Evolutionary conservation across 164 flowering plant genomes (phyloP).

Genomic region (Umbilicus rupestris): DNA sequence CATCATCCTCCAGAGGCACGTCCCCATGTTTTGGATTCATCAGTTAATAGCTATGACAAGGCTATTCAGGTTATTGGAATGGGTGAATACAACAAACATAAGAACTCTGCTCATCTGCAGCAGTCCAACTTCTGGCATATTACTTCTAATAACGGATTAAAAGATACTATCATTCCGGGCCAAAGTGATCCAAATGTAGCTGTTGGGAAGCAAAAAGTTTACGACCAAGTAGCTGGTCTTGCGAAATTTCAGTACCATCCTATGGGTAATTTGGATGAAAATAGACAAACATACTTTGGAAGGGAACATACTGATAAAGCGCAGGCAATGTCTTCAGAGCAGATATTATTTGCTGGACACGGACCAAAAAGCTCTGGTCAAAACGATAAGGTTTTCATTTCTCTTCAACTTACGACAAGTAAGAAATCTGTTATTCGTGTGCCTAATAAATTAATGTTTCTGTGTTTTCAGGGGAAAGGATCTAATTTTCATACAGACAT

Average conservation of each 20-base stretch:
- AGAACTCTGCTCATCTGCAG: constrained; percentile 24
- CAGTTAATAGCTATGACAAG: constrained; percentile 20
- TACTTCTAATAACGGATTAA: constrained; percentile 15
- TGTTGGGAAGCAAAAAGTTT: constrained; percentile 37
- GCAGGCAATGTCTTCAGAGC: constrained; percentile 31
- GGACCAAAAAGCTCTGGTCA: constrained; percentile 21
- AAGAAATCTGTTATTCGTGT: neutral
- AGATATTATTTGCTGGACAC: constrained; percentile 26
- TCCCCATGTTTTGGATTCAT: constrained; percentile 21
- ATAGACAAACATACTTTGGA: constrained; percentile 31
- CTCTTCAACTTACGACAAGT: neutral
- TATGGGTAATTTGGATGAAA: constrained; percentile 65
- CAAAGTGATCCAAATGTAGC: constrained; percentile 22
- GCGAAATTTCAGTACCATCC: constrained; percentile 85
- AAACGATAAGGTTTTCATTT: constrained; percentile 42
- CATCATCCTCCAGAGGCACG: constrained; percentile 19
- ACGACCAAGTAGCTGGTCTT: constrained; percentile 23
- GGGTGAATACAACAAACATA: constrained; percentile 21
- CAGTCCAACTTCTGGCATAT: constrained; percentile 22
- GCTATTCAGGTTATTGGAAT: constrained; percentile 19
- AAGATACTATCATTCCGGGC: constrained; percentile 28
- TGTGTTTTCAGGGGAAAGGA: constrained; percentile 25
- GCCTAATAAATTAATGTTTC: constrained; percentile 1
- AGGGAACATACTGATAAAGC: constrained; percentile 22
- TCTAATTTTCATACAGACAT: constrained; percentile 31